These are phyloP conservation scores for Warburgia ugandensis DNA, from an alignment of 164 flowering plant genomes.

Conservation along the genomic window DNA sequence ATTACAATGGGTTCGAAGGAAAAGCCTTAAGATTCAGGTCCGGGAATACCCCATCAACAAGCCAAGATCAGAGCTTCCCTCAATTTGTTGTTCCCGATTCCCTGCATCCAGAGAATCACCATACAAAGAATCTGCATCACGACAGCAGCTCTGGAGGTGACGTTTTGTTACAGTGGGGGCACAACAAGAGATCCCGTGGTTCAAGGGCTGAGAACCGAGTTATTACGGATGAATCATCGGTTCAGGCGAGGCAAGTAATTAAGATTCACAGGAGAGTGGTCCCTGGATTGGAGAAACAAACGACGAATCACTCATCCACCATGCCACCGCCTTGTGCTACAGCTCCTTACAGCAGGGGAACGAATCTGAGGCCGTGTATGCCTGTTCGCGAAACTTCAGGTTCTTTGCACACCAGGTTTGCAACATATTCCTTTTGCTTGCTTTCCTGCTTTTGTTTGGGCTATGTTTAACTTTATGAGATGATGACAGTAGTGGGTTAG, in stretches of 20 bases:
- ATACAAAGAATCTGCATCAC: not conserved
- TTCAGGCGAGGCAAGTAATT: conserved; percentile 16
- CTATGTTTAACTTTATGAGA: no score
- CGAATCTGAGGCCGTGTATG: conserved; percentile 15
- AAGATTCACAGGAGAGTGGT: conserved; percentile 20
- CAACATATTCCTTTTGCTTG: not conserved
- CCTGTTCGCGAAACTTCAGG: conserved; percentile 17
- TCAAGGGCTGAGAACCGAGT: conserved; percentile 19
- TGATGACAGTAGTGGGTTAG: no score
- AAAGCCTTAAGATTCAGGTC: conserved; percentile 16
- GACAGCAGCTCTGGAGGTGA: conserved; percentile 17
- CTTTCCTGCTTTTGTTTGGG: not conserved
- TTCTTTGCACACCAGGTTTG: conserved; percentile 14
- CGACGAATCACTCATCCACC: conserved; percentile 2
- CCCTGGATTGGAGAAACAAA: conserved; percentile 9
- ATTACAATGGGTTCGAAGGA: conserved; percentile 13
- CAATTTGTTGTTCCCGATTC: conserved; percentile 7
- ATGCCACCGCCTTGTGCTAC: conserved; percentile 11
- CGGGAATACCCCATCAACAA: conserved; percentile 11
- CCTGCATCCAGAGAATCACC: conserved; percentile 12
- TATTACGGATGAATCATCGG: conserved; percentile 16
- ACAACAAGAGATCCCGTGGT: conserved; percentile 30
- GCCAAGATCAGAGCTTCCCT: conserved; percentile 15
- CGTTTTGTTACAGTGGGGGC: conserved; percentile 36
- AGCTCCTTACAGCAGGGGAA: conserved; percentile 9